Evolutionary conservation across 2,329 filamentous ascomycete species (phyloP).

Genomic region (Escovopsis sp.): DNA sequence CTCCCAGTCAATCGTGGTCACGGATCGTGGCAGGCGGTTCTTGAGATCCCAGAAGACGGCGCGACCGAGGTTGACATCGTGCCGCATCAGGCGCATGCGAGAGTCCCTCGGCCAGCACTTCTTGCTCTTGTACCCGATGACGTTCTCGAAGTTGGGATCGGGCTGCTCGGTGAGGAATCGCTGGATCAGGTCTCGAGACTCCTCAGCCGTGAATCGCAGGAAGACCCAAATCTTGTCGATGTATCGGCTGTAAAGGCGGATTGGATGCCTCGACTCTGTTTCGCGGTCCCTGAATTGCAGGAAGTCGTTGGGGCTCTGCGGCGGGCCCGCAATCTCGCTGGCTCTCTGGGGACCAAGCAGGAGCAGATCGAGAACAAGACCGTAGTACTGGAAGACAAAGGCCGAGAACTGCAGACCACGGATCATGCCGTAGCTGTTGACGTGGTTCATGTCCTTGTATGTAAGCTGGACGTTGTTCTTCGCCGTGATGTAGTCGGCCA

Average conservation of each 20-base stretch:
- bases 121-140: slow-evolving; percentile 98
- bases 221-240: slow-evolving; percentile 99
- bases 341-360: slow-evolving; percentile 86
- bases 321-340: slow-evolving; percentile 93
- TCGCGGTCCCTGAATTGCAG: slow-evolving; percentile 89
- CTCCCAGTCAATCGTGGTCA: slow-evolving; percentile 98
- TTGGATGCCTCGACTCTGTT: slow-evolving; percentile 85
- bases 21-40: slow-evolving; percentile 82
- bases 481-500: slow-evolving; percentile 96
- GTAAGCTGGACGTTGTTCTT: slow-evolving; percentile 99
- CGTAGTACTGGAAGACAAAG: slow-evolving; percentile 98
- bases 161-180: slow-evolving; percentile 96
- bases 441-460: slow-evolving; percentile 99
- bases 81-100: slow-evolving; percentile 94
- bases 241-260: slow-evolving; percentile 93
- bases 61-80: slow-evolving; percentile 93
- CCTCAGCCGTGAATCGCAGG: slow-evolving; percentile 82
- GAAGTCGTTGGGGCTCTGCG: slow-evolving; percentile 91
- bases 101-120: slow-evolving; percentile 98
- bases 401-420: slow-evolving; percentile 94
- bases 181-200: slow-evolving; percentile 90
- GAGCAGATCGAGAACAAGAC: slow-evolving; percentile 82
- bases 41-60: slow-evolving; percentile 99
- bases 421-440: slow-evolving; percentile 97
- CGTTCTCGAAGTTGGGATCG: slow-evolving; percentile 97